These are phyloP conservation scores for Orbilia javanica DNA, from an alignment of 2,329 filamentous ascomycete genomes.

Conservation along the genomic window DNA sequence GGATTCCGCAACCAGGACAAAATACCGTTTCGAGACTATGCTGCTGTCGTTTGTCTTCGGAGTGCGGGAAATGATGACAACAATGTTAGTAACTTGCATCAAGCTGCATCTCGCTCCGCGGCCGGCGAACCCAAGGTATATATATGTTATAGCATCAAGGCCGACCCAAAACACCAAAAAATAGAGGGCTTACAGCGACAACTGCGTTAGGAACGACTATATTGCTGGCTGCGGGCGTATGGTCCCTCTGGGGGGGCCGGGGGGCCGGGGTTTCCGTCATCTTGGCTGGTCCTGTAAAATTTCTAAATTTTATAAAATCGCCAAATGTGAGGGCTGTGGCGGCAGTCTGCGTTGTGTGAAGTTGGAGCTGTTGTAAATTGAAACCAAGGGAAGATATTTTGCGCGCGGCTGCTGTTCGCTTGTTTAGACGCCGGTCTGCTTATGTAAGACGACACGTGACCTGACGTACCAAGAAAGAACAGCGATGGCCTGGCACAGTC, in stretches of 20 bases:
- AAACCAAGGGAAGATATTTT: not conserved
- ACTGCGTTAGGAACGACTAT: slow-evolving; percentile 18
- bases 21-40: slow-evolving; percentile 82
- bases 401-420: not conserved
- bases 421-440: not conserved
- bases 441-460: not conserved
- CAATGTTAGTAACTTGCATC: not conserved
- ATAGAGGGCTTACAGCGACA: slow-evolving; percentile 41
- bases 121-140: too few relatives aligned
- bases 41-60: slow-evolving; percentile 86
- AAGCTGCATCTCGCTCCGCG: not conserved
- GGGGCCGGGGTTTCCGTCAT: not conserved
- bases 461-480: slow-evolving; percentile 69
- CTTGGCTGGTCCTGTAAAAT: not conserved
- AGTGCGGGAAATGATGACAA: not conserved
- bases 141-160: too few relatives aligned
- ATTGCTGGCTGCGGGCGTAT: not conserved
- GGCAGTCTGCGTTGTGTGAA: slow-evolving; percentile 14
- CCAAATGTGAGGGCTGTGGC: too few relatives aligned
- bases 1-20: not conserved
- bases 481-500: slow-evolving; percentile 66
- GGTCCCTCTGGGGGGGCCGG: not conserved
- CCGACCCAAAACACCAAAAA: not conserved
- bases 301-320: not conserved
- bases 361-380: slow-evolving; percentile 15